Evolutionary conservation across 1,284 basidiomycete species (phyloP), one percentile per base, ranked within the genome.

Genomic region (Cryptococcus hybrid): DNA sequence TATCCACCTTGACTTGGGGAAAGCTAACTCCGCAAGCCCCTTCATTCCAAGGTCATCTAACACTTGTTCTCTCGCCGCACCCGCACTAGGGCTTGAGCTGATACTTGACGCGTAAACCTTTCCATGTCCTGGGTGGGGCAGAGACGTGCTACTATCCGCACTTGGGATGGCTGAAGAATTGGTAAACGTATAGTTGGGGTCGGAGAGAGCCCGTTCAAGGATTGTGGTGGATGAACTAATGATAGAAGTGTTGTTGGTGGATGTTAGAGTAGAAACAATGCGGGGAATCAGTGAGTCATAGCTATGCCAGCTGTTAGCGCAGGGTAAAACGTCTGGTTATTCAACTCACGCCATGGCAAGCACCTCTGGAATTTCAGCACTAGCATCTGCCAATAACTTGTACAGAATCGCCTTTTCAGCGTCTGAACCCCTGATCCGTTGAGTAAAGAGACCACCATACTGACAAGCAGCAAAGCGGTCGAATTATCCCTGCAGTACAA

Each of bases 331-430:
- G 7, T 2, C 35, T n/a, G 44, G 12, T 35, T 5, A 35, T 38
- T 8, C 18, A 35, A 83, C 88, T 65, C 77, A 90, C 88, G 85
- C 82, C 73, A 89, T 82, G 3, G 84, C 80, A n/a, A 90, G 81
- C 9, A 86, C 82, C 24, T 92, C 88, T 0, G 90, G 90, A 76
- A 85, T 88, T 24, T 80, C 76, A 9, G 80, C 76, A 30, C 85
- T 85, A n/a, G 91, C 83, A 47, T 91, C 88, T 34, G 89, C 84
- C 37, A 95, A 80, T 39, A 93, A 75, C 48, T 82, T 82, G 71
- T 88, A 92, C 48, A 93, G 74, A 53, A 93, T 87, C 66, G 91
- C 85, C 12, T 87, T 86, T 78, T 95, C 92, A 1, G 82, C 80
- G 67, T 92, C 89, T 3, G 87, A 86, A 71, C 89, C 87, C 88